Base-by-base conservation (phyloP, 805 yeast species). In the Candida saitoana region DNA sequence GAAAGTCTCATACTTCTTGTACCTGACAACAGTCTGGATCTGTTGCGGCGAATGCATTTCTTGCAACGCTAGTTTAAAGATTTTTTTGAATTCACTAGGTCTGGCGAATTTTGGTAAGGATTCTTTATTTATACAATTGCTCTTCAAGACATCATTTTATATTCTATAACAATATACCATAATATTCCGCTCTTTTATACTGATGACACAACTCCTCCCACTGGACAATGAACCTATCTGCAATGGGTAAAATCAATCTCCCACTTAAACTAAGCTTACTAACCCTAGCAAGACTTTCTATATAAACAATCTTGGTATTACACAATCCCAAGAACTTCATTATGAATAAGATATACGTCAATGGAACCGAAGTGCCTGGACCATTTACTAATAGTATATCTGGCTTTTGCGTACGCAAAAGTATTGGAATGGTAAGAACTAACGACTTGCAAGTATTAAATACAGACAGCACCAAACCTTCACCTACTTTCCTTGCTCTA, bases 211-310 rank as follows among this genome's bases (percentile, higher is more conserved):
- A 66, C 19, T 71, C 69, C 19, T 77, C 77, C 99, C 99, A 93
- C 59, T 93, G 99, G 6, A 93, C 98, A 1, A 93, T 55, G 46
- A 93, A 85, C 17, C 90, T 68, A 57, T 88, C 85, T 3, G 82
- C 71, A 3, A 93, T 65, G 3, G 88, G 88, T 47, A 84, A 68
- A 11, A 91, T 56, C 15, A 93, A 58, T 37, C 63, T 56, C 0
- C 98, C 99, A 14, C 90, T 80, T 24, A 89, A 63, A 55, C 96
- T 88, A 40, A 93, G 69, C 2, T 68, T 64, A 41, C 72, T 69
- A 7, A 89, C 96, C 33, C 98, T 69, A 0, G 98, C 97, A 33
- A 91, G 68, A 38, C 93, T 82, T 61, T 91, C 98, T 18, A 91
- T 68, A 55, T 91, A 93, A 1, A 93, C 60, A 18, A 93, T 81